Base-by-base conservation (phyloP, 371 early-diverging fungal genomes). In the Syncephalastrum contaminatum region DNA sequence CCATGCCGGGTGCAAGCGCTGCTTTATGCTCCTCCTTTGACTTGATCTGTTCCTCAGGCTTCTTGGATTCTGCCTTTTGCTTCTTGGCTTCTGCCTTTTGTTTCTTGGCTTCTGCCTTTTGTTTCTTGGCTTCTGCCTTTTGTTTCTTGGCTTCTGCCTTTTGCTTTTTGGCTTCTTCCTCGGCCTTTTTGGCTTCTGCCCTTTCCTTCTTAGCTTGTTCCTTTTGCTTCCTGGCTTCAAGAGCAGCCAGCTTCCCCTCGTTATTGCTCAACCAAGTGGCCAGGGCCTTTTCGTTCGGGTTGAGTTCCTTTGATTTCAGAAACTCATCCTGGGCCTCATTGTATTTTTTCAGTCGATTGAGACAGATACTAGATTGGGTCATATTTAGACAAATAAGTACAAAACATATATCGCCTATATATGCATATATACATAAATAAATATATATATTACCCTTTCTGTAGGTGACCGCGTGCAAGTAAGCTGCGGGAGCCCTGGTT, bases 391-490 rank as follows among this genome's bases (percentile, higher is more conserved):
- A 30, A 30, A 30, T 30, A 30, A 30, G 36, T 30, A 30, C 10
- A 2, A 5, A 30, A 30, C 5, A 10, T 30, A 6, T 30, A 12
- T 30, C 36, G 12, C 10, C 10, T 30, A 30, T 30, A 30, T 30
- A 12, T 30, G 36, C 36, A 30, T 30, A 12, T 30, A 30, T 16
- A 42, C 1, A 51, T 10, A 24, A 6, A 24, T 39, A 30, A 36
- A 22, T 18, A 48, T 18, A 13, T 40, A 49, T 4, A 30, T 63
- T 82, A 80, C 81, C 91, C 85, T 64, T 77, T 72, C 64, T 81
- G 70, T 36, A 82, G 69, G 65, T 82, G 67, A 54, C 88, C 86
- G 72, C 88, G 77, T 48, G 87, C 86, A 43, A 84, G 71, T 30
- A 84, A 59, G 61, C 79, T 78, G 48, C 80, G 66, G 41, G 84